Conservation (phyloP, 768 basidiomycete genomes). For the Collybia nuda region DNA sequence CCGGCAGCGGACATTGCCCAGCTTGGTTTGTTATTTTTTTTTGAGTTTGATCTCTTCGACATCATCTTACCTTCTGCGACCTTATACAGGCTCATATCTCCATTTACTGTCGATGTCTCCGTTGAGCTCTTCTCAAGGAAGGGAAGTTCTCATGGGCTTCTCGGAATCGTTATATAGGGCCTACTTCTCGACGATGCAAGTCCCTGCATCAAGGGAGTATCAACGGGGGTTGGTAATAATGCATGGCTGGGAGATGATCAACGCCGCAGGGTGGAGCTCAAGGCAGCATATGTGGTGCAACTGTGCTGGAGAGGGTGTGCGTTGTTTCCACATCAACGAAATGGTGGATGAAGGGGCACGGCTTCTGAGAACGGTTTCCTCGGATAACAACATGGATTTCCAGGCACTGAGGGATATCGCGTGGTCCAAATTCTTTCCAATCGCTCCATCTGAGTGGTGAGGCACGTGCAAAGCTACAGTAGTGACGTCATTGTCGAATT, state of each 20-base stretch:
- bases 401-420: background rate
- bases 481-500: too few species aligned
- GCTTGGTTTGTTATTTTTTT: constrained; percentile 7
- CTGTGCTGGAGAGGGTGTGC: background rate
- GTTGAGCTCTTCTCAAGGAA: background rate
- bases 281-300: constrained; percentile 6
- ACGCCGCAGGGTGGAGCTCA: constrained; percentile 4
- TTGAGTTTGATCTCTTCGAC: background rate
- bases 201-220: background rate
- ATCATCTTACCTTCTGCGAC: background rate
- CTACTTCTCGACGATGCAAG: background rate
- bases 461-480: too few species aligned
- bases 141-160: background rate
- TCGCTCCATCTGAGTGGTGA: background rate
- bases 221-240: constrained; percentile 1
- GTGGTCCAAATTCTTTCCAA: background rate
- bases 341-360: constrained; percentile 2
- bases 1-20: constrained; percentile 12
- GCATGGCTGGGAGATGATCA: constrained; percentile 7
- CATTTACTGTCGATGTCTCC: constrained; percentile 4
- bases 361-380: background rate
- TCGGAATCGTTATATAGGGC: constrained; percentile 1
- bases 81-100: constrained; percentile 3
- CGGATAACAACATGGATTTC: background rate
- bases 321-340: background rate